Evolutionary conservation across 2,329 filamentous ascomycete genomes (phyloP).

Genomic region (Nemania bipapillata): DNA sequence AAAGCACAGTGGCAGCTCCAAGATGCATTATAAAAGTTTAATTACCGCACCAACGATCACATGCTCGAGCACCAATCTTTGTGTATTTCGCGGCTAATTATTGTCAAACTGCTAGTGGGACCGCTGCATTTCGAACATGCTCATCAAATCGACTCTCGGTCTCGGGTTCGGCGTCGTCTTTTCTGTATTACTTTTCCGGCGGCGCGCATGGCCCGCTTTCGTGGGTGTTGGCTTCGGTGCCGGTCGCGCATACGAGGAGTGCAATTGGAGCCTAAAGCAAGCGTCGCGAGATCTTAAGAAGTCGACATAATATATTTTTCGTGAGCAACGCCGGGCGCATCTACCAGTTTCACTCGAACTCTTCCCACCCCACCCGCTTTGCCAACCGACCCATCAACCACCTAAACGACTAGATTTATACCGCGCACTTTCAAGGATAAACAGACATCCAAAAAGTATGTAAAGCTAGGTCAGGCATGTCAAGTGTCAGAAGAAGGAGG

Average conservation of each 20-base stretch:
- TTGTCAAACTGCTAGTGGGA: conserved; percentile 77
- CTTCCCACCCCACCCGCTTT: conserved; percentile 6
- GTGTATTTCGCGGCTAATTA: conserved; percentile 29
- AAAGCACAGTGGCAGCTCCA: background rate
- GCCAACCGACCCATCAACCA: conserved; percentile 17
- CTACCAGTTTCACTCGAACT: conserved; percentile 11
- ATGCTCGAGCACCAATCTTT: background rate
- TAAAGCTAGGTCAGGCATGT: background rate
- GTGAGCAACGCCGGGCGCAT: conserved; percentile 10
- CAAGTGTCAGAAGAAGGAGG: conserved; percentile 8
- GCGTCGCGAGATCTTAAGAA: conserved; percentile 68
- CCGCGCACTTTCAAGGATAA: background rate
- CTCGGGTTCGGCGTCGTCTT: conserved; percentile 98
- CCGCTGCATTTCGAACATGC: conserved; percentile 94
- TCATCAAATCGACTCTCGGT: conserved; percentile 95
- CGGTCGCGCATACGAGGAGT: conserved; percentile 97
- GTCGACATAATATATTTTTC: conserved; percentile 50
- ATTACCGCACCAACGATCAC: conserved; percentile 34
- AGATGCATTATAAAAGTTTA: conserved; percentile 16
- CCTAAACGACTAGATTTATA: conserved; percentile 15
- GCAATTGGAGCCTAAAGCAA: conserved; percentile 81
- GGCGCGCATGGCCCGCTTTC: conserved; percentile 96
- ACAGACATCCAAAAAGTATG: background rate
- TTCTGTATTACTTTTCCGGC: conserved; percentile 97
- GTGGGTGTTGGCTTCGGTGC: conserved; percentile 94